Evolutionary conservation across 768 basidiomycete genomes (phyloP).

Genomic region (Mycena albidolilacea): DNA sequence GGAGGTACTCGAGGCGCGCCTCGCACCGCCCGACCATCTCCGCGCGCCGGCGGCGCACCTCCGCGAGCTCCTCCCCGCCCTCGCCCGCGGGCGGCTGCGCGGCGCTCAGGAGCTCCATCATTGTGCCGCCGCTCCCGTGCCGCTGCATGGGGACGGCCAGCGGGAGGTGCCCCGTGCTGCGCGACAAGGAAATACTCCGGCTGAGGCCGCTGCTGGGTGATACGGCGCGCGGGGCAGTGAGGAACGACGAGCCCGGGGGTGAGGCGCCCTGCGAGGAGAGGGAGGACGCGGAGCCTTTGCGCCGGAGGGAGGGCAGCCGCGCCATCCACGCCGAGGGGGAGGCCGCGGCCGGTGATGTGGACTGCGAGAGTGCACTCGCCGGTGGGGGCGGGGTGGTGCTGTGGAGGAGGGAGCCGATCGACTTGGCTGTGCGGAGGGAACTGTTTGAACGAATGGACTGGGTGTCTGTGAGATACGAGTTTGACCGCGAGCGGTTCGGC

Average conservation of each 20-base stretch:
- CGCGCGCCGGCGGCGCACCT: slow-evolving; percentile 74
- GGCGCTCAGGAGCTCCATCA: slow-evolving; percentile 36
- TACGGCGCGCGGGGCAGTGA: slow-evolving; percentile 30
- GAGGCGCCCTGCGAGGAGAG: slow-evolving; percentile 62
- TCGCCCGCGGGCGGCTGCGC: slow-evolving; percentile 31
- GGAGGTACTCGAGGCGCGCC: slow-evolving; percentile 79
- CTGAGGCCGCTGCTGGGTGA: slow-evolving; percentile 28
- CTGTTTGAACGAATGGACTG: slow-evolving; percentile 36
- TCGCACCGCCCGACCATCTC: slow-evolving; percentile 81
- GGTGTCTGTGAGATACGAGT: slow-evolving; percentile 23
- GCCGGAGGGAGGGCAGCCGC: slow-evolving; percentile 48
- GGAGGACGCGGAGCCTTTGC: slow-evolving; percentile 69
- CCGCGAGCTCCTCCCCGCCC: slow-evolving; percentile 68
- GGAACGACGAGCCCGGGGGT: slow-evolving; percentile 33
- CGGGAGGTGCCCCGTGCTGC: slow-evolving; percentile 61
- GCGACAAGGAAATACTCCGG: slow-evolving; percentile 47
- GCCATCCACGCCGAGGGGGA: slow-evolving; percentile 41
- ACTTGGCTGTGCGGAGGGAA: slow-evolving; percentile 37
- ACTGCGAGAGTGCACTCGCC: slow-evolving; percentile 42
- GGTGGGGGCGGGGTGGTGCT: slow-evolving; percentile 7
- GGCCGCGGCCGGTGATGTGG: slow-evolving; percentile 36
- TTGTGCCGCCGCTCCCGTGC: slow-evolving; percentile 40
- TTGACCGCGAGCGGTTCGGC: slow-evolving; percentile 29
- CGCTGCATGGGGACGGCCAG: slow-evolving; percentile 47
- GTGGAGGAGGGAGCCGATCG: slow-evolving; percentile 29